phyloP scores from a whole-genome alignment of 1,284 basidiomycete species.

The Cryptococcus sp. region DNA sequence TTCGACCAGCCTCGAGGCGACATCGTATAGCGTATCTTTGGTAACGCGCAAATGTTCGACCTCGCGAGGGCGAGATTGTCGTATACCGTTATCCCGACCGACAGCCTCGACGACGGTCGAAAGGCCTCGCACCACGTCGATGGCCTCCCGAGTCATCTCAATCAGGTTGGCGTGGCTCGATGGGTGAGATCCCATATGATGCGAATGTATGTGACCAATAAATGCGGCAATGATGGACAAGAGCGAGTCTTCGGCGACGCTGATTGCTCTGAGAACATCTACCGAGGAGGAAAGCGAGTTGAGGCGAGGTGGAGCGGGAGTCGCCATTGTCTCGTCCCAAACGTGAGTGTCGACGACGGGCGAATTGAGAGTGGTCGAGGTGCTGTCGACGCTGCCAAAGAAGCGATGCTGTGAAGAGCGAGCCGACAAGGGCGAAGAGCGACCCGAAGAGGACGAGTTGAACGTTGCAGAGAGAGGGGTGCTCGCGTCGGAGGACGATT shows the following conservation, averaged over 20 bases:
- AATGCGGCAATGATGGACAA: conserved; percentile 92
- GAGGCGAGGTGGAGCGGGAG: no score
- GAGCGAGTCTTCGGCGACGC: conserved; percentile 76
- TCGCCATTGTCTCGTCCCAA: neutral
- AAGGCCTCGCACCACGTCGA: conserved; percentile 85
- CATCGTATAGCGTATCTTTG: conserved; percentile 76
- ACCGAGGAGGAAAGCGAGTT: conserved; percentile 9
- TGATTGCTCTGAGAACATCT: conserved; percentile 45
- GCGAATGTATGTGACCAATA: conserved; percentile 92
- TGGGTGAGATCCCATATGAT: conserved; percentile 79
- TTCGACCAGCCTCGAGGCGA: conserved; percentile 81
- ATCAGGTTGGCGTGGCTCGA: conserved; percentile 89
- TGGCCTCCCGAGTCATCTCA: conserved; percentile 86
- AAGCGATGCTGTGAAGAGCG: conserved; percentile 13
- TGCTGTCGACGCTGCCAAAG: conserved; percentile 22
- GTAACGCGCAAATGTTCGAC: conserved; percentile 60
- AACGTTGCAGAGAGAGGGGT: conserved; percentile 26
- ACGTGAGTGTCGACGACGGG: conserved; percentile 15
- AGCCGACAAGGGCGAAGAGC: conserved; percentile 21
- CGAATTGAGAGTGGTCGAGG: conserved; percentile 10
- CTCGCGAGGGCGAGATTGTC: conserved; percentile 45
- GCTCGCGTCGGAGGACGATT: conserved; percentile 11
- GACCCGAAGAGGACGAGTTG: conserved; percentile 15
- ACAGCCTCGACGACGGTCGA: conserved; percentile 89
- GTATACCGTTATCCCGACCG: conserved; percentile 55